Base-by-base conservation (phyloP, 345 rosid species). In the Aethionema arabicum region DNA sequence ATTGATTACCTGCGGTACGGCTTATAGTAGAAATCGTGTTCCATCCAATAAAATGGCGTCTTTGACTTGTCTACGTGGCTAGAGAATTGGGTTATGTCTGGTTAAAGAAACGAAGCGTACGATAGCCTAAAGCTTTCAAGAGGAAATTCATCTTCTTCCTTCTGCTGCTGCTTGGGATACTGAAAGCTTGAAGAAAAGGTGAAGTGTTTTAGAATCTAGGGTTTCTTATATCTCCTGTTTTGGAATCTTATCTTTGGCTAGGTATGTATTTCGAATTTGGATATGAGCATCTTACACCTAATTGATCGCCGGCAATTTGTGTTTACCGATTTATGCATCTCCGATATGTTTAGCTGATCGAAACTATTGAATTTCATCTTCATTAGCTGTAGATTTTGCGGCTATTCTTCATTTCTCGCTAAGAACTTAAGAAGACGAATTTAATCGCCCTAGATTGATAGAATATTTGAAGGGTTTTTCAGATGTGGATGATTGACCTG, bases 111-210 rank as follows among this genome's bases (percentile, higher is more conserved):
- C 30, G 29, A 52, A 41, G 50, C 42, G 39, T 51, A 2, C 38
- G 38, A 5, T 35, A 0, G 6, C 1, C 38, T 35, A 21, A 21
- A 21, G 38, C 30, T 42, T 41, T 44, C 41, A 42, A 11, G 50
- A 4, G 7, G 7, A 32, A 37, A 0, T 33, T 43, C 33, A 27
- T 32, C 32, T 46, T 66, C 10, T 38, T 59, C 3, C 41, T 32
- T 14, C 53, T 68, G 32, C 48, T 37, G 11, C 47, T 52, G 40
- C 13, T 16, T 30, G 13, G n/a, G 61, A 52, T 51, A 68, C 55
- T 60, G 55, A 44, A 52, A 53, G 14, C 43, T 61, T 68, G 30
- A 11, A 11, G 52, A 59, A 36, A 68, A 68, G 73, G 73, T 68
- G 36, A 61, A 31, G 60, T 44, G 27, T 42, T 0, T 40, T 7